Conservation (phyloP, 2,329 filamentous ascomycete species). For the Bipolaris oryzae region DNA sequence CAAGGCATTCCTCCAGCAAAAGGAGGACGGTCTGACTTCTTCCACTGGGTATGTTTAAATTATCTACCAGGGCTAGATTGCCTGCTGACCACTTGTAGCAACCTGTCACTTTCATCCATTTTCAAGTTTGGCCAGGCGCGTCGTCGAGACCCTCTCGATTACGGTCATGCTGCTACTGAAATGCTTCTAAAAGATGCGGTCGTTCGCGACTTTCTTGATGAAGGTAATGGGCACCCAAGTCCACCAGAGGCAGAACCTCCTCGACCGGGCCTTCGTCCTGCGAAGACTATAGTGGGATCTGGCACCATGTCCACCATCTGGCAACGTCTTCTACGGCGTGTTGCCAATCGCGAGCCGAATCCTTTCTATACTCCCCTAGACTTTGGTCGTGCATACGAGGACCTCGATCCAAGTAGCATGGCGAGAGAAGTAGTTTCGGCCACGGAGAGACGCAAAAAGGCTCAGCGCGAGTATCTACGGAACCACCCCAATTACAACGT, state of each 20-base stretch:
- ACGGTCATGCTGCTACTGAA: conserved; percentile 88
- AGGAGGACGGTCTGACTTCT: conserved; percentile 74
- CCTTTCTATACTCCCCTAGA: conserved; percentile 90
- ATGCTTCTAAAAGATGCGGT: conserved; percentile 97
- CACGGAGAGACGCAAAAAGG: conserved; percentile 79
- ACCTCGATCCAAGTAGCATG: conserved; percentile 83
- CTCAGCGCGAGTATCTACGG: conserved; percentile 87
- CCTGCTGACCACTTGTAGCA: conserved; percentile 49
- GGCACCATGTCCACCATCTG: conserved; percentile 67
- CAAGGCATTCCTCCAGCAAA: conserved; percentile 89
- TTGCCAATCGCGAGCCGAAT: conserved; percentile 78
- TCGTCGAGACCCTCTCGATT: conserved; percentile 83
- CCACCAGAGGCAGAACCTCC: conserved; percentile 36
- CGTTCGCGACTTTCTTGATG: conserved; percentile 91
- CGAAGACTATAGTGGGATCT: conserved; percentile 57
- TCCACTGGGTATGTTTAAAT: conserved; percentile 56
- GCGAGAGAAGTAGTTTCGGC: conserved; percentile 88
- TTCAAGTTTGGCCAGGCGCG: conserved; percentile 67
- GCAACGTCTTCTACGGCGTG: conserved; percentile 62
- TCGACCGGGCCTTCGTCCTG: conserved; percentile 44
- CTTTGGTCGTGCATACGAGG: conserved; percentile 72
- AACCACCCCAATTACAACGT: conserved; percentile 92
- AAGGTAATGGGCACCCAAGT: conserved; percentile 55
- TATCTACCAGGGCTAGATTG: background rate
- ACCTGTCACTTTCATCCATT: conserved; percentile 72